Evolutionary conservation across 345 rosid species (phyloP).

Genomic region (Heritiera littoralis): DNA sequence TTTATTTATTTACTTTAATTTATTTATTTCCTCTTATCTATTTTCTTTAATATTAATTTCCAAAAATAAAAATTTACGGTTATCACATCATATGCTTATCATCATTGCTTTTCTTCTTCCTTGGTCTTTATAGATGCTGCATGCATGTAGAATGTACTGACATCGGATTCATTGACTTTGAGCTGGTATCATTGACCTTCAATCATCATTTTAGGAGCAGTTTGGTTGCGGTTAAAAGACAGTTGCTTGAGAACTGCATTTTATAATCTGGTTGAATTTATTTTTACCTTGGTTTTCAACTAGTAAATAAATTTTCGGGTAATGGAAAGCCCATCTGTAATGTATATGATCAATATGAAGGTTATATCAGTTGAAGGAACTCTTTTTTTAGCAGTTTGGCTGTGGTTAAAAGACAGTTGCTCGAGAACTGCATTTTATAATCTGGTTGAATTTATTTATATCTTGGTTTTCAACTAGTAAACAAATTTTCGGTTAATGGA

Average conservation of each 20-base stretch:
- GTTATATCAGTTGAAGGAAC: too few species aligned
- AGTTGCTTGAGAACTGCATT: neutral
- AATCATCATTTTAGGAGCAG: constrained; percentile 52
- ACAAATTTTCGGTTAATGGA: constrained; percentile 6
- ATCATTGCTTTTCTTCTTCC: neutral
- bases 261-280: neutral
- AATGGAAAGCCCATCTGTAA: neutral
- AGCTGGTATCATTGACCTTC: constrained; percentile 85
- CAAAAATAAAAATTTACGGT: too few species aligned
- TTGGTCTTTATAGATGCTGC: neutral
- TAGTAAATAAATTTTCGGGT: neutral
- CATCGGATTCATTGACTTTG: constrained; percentile 9
- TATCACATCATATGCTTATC: constrained; percentile 1
- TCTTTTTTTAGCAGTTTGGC: neutral
- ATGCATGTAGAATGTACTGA: constrained; percentile 6
- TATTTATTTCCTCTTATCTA: too few species aligned
- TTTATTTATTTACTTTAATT: too few species aligned
- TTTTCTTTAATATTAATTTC: too few species aligned
- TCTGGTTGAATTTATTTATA: neutral
- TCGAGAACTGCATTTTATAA: neutral
- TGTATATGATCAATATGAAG: too few species aligned
- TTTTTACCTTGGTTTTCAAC: neutral
- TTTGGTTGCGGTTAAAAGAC: constrained; percentile 3
- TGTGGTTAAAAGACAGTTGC: neutral
- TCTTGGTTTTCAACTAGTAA: neutral